Evolutionary conservation across 257 asterid genomes (phyloP), one percentile per base, ranked within the genome.

Genomic region (Striga asiatica): DNA sequence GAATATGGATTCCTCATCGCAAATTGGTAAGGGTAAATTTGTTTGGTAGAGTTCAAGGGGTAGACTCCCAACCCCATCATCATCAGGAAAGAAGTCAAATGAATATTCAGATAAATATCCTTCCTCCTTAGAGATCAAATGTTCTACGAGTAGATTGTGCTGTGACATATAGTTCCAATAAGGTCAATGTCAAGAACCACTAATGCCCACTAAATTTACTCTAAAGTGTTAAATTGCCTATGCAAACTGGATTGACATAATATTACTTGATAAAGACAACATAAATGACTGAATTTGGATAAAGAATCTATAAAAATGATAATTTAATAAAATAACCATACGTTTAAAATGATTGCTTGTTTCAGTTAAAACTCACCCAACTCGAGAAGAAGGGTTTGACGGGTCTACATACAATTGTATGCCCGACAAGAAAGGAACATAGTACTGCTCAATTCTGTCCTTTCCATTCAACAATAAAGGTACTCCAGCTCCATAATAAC

Each of bases 361-460:
- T n/a, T n/a, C n/a, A 42, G 51, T 20, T 32, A 52, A 60, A 48
- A 56, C 78, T 74, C 62, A 82, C 95, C 76, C 59, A 64, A 45
- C 3, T 24, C 56, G 58, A 41, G 74, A 62, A 68, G 74, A 70
- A 25, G 74, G 71, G 70, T 66, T 68, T n/a, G 68, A 56, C 2
- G 81, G 76, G 71, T 85, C 89, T 2, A 58, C 43, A 27, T 79
- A 86, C 69, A 89, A 50, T 66, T 86, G 93, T 25, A 89, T 81
- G 60, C 96, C 98, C 1, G 98, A 89, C 55, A 86, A 66, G 65
- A 38, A 76, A 0, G 96, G 98, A 50, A 71, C 78, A 70, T 81
- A 89, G 69, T 79, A 89, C 50, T 86, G 96, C 47, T 74, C 68
- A 20, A 75, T 62, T 12, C 47, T 65, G 32, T 81, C 84, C 56